phyloP scores from a whole-genome alignment of 352 stramenopile species.

The Phytophthora sojae region DNA sequence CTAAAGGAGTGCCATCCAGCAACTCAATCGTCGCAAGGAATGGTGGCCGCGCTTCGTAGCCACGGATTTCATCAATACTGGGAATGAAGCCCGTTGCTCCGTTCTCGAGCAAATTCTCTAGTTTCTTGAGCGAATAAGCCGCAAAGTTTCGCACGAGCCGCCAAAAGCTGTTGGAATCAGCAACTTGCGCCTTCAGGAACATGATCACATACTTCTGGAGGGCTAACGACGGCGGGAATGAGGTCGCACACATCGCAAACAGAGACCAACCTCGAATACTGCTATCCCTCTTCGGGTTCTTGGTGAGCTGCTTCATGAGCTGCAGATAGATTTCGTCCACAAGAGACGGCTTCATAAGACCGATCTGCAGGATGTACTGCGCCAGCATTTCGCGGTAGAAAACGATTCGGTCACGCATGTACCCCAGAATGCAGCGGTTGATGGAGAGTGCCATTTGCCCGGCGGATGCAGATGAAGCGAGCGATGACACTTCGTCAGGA shows the following conservation, averaged over 20 bases:
- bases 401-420: conserved; percentile 95
- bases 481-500: conserved; percentile 31
- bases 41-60: conserved; percentile 93
- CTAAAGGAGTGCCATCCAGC: conserved; percentile 91
- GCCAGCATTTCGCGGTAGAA: conserved; percentile 95
- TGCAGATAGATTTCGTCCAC: conserved; percentile 96
- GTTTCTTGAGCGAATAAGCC: conserved; percentile 91
- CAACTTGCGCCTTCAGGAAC: conserved; percentile 89
- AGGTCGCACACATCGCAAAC: conserved; percentile 93
- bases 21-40: conserved; percentile 95
- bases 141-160: conserved; percentile 88
- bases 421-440: conserved; percentile 94
- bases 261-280: conserved; percentile 93
- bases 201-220: conserved; percentile 92
- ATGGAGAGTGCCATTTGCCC: conserved; percentile 82
- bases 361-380: conserved; percentile 94
- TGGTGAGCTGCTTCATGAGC: conserved; percentile 94
- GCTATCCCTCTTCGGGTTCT: conserved; percentile 93
- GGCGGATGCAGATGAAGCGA: conserved; percentile 31
- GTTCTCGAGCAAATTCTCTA: conserved; percentile 91
- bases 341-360: conserved; percentile 83
- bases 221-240: conserved; percentile 88
- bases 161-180: conserved; percentile 80
- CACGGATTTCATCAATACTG: conserved; percentile 93
- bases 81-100: conserved; percentile 94